Percentiles rank a stretch among this genome's conserved stretches.
These are phyloP conservation scores for Phytophthora pistaciae DNA, from an alignment of 352 stramenopile genomes.

Conservation along the genomic window DNA sequence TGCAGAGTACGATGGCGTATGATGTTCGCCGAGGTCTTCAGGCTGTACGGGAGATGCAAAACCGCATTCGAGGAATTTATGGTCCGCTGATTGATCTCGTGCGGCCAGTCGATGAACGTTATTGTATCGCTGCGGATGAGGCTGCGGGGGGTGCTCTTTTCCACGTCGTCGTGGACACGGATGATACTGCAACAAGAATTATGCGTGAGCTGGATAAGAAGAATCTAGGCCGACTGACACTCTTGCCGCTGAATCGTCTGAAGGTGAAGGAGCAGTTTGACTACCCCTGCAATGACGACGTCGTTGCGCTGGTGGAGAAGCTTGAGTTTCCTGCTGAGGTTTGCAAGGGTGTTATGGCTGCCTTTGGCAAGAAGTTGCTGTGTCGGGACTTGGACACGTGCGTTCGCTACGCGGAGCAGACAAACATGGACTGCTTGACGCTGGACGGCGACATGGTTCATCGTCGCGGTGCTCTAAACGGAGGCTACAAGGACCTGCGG, in stretches of 20 bases:
- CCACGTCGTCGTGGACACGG: constrained; percentile 99
- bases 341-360: constrained; percentile 93
- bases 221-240: constrained; percentile 96
- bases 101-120: constrained; percentile 86
- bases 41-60: constrained; percentile 90
- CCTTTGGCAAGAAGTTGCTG: constrained; percentile 98
- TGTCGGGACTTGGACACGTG: constrained; percentile 94
- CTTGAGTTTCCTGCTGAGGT: constrained; percentile 89
- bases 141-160: constrained; percentile 97
- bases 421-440: constrained; percentile 98
- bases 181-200: constrained; percentile 95
- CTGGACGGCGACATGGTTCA: constrained; percentile 98
- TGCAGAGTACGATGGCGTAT: constrained; percentile 89
- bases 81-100: constrained; percentile 98
- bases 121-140: constrained; percentile 96
- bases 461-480: constrained; percentile 96
- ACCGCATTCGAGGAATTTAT: constrained; percentile 86
- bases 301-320: constrained; percentile 87
- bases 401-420: constrained; percentile 76
- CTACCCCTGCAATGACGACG: constrained; percentile 84
- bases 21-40: constrained; percentile 88
- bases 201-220: constrained; percentile 96
- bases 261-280: constrained; percentile 86
- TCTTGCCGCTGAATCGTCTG: constrained; percentile 96
- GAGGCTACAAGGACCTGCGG: constrained; percentile 96